Evolutionary conservation across 345 rosid genomes (phyloP), one percentile per base, ranked within the genome.

Genomic region (Arabis alpina): DNA sequence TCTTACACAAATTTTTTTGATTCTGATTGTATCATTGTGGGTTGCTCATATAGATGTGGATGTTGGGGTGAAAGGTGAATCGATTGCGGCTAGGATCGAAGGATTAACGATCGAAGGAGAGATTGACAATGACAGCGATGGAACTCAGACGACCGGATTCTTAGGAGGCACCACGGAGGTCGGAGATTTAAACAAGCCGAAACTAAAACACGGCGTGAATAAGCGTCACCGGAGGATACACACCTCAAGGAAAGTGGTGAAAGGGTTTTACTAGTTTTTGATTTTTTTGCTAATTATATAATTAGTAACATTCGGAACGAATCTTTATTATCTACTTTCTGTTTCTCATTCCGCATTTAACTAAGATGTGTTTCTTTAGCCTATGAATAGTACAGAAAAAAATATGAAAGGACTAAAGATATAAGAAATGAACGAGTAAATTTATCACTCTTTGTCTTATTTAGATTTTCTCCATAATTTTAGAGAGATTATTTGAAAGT

Each of bases 61-160:
- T 9, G 79, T 82, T 67, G 86, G 82, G 43, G 39, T 56, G 30
- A 80, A 72, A 69, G 63, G 63, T 44, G 90, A 86, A 10, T 71
- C 87, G 0, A 68, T 80, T n/a, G 93, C 87, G 5, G 84, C 87
- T n/a, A 90, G 76, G 55, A 78, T 86, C 12, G 80, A 88, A 74
- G 94, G 94, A 63, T 50, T 88, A 77, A 83, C 90, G 0, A 83
- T 90, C 3, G 92, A 90, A 76, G 92, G 97, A 60, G 90, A 85
- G 24, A 77, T 86, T 4, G 92, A 88, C 54, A 81, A 76, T 3
- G 91, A 83, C 6, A 82, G 89, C 30, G 97, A 93, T 15, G 97
- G 93, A 4, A 87, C 90, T 40, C 98, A 90, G 62, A 81, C 90
- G 62, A 81, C 90, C 0, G 86, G 93, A 15, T 72, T 88, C 49